phyloP scores from a whole-genome alignment of 805 yeast genomes.

The Alloascoidea africana region DNA sequence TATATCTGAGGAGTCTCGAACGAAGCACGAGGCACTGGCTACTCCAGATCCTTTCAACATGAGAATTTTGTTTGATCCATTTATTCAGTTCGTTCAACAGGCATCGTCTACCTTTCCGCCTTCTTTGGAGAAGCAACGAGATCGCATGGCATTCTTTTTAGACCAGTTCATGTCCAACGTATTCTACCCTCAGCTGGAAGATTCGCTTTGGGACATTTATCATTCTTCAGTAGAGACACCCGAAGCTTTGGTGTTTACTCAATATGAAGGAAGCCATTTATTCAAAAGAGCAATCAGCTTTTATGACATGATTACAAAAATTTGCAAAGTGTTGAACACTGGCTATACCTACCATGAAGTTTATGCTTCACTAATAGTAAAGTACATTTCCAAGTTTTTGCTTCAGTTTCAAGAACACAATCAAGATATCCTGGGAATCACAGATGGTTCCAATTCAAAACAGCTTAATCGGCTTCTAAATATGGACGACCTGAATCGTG shows the following conservation, averaged over 20 bases:
- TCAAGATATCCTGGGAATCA: constrained; percentile 5
- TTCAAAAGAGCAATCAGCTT: constrained; percentile 29
- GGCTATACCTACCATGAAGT: constrained; percentile 42
- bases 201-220: constrained; percentile 37
- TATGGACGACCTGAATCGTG: background rate
- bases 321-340: constrained; percentile 42
- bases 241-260: constrained; percentile 21
- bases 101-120: constrained; percentile 26
- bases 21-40: constrained; percentile 48
- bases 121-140: constrained; percentile 9
- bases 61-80: constrained; percentile 62
- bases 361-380: constrained; percentile 25
- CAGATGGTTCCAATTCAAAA: background rate
- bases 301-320: constrained; percentile 27
- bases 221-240: constrained; percentile 26
- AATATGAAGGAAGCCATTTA: constrained; percentile 12
- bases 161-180: constrained; percentile 45
- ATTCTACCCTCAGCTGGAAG: constrained; percentile 50
- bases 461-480: background rate
- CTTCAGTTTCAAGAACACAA: constrained; percentile 7
- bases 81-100: constrained; percentile 52
- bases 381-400: constrained; percentile 11
- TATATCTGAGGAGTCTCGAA: constrained; percentile 42
- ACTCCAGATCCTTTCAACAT: constrained; percentile 65
- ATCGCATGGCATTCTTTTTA: constrained; percentile 31